Evolutionary conservation across 1,139 yeast species (phyloP), one percentile per base, ranked within the genome.

Genomic region (Lodderomyces elongisporus): DNA sequence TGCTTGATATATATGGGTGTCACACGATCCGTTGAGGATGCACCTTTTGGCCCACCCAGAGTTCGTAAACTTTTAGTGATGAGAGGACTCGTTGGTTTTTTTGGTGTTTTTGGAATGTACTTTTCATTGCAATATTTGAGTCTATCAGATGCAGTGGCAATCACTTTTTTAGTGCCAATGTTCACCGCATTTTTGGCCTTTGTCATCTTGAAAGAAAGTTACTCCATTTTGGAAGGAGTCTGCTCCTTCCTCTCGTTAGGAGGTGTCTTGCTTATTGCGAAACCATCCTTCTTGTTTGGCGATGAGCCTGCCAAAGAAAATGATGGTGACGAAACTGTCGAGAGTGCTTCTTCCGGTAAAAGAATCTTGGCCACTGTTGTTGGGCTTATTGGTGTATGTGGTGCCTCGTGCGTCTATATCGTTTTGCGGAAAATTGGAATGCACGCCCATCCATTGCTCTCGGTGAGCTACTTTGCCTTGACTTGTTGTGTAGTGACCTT

Each of bases 241-340:
- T 88, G 94, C 25, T 83, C 89, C 1, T 12, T 79, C 0, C 55
- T 79, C 3, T 84, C 95, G 0, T 63, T 88, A 15, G 50, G 66
- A 2, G 96, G 96, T 1, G 96, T 88, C 2, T 44, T 87, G 1
- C 58, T 87, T 17, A 84, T 88, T 45, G 91, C 95, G 1, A 76
- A 87, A 49, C 96, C 96, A 0, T 60, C 74, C n/a, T 82, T 82
- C 43, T 45, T 85, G 22, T 77, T 84, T 49, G 84, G 85, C 1
- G 35, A 43, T n/a, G 52, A 45, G 22, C 54, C 61, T 8, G 60
- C 58, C 13, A 38, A 52, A 8, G 69, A 60, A 31, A 47, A 56
- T 7, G 61, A 55, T 17, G 23, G 29, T 16, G 54, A 55, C 36
- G 70, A 63, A 28, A 39, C 56, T 1, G 49, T 63, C 16, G 74